Evolutionary conservation across 352 stramenopile species (phyloP), one percentile per base, ranked within the genome.

Genomic region (Phytophthora hibernalis): DNA sequence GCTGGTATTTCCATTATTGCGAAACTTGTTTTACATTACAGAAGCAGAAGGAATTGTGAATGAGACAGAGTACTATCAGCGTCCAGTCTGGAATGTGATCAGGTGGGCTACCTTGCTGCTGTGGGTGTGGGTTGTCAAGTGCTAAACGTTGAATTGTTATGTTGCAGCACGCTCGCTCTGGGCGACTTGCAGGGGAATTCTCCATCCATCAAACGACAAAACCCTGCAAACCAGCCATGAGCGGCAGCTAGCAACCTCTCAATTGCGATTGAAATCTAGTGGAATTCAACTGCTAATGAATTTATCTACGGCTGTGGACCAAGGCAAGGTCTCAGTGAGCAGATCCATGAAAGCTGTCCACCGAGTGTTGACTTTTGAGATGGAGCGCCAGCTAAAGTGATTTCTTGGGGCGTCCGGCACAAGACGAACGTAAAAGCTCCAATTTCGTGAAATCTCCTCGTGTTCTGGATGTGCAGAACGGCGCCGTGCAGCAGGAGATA

Each of bases 261-360:
- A 77, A 40, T 50, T 95, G 20, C 72, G 87, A 0, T 60, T 95
- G 8, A 95, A 95, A 68, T 26, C 71, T 20, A 85, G 45, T 33
- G 85, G 87, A 6, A 53, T 95, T 57, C 82, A 85, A 5, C 87
- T 83, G n/a, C 61, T 95, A 1, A 90, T 95, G 72, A 95, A 95
- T 57, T 49, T 95, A 35, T 92, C 87, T 3, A 50, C 60, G 21
- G 44, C 76, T 48, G 54, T 76, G 0, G 66, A 76, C 7, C 38
- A 31, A 43, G 79, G 21, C 4, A 67, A 62, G n/a, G 28, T 62
- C 15, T 87, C 83, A 13, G 80, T 91, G 6, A 93, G 92, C 61
- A 75, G 73, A 54, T 74, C 72, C 8, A 64, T 95, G 30, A 83
- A 89, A 50, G 59, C 74, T 15, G 67, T 87, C 18, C 85, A 91